Evolutionary conservation across 2,329 filamentous ascomycete genomes (phyloP), one percentile per base, ranked within the genome.

Genomic region (Aureobasidium sp.): DNA sequence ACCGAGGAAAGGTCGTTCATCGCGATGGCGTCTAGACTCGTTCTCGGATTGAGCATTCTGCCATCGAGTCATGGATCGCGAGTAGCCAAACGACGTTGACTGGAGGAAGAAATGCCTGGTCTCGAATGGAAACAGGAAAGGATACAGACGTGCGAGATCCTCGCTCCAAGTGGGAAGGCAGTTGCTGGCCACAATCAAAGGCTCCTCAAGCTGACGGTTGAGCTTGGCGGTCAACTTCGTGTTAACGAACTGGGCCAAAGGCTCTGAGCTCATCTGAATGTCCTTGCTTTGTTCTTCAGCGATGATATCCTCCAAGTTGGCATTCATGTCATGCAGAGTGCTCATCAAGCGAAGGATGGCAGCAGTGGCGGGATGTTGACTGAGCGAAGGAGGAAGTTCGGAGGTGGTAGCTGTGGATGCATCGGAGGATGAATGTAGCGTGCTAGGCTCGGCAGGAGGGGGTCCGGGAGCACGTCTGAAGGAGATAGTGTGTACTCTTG

Each of bases 141-240:
- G 93, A 72, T 97, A 99, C 1, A 95, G 80, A 37, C 94, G 87
- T 11, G 94, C 91, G 57, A 99, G 78, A 71, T 99, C 94, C 75
- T 97, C 93, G 64, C 91, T 95, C 94, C 94, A 99, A 70, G 84
- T 91, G 4, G 94, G 94, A 41, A 99, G 80, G 72, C 94, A 99
- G 71, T 93, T 96, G 77, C 94, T 97, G 4, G 94, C 94, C 56
- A 99, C 94, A 66, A 99, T 95, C 65, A 99, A 78, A 11, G 94
- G 94, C 76, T 99, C 95, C 72, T 99, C 94, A 14, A 99, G 79
- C 73, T 99, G 95, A 31, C 94, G 87, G 71, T 99, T 99, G 62
- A 99, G 83, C 77, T 99, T 99, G 1, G 94, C 95, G 0, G 94
- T 99, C 41, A 99, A 83, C 74, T 99, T 99, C 0, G 94, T 97